These are phyloP conservation scores for Ilyonectria robusta DNA, from an alignment of 2,329 filamentous ascomycete species.

Conservation along the genomic window DNA sequence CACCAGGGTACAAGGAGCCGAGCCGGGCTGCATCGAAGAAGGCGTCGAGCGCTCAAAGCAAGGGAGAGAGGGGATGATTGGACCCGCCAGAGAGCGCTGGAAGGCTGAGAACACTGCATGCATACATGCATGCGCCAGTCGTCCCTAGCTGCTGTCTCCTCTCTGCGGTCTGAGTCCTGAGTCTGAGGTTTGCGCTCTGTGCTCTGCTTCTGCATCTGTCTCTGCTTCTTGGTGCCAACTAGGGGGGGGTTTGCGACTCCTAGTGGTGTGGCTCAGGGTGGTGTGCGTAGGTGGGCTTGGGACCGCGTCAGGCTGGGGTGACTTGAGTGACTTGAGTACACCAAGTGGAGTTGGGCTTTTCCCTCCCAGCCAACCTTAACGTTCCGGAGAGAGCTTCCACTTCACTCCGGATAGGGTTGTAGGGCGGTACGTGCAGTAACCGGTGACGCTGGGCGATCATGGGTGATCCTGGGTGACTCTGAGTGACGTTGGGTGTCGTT, in stretches of 20 bases:
- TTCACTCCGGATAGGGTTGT: not conserved
- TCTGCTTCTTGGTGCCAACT: constrained; percentile 16
- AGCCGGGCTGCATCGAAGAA: constrained; percentile 36
- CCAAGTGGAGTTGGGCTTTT: constrained; percentile 34
- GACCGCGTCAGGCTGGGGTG: constrained; percentile 39
- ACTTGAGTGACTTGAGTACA: constrained; percentile 28
- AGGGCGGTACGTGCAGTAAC: not conserved
- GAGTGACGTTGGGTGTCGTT: constrained; percentile 1
- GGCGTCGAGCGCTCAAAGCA: constrained; percentile 33
- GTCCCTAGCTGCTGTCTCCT: constrained; percentile 22
- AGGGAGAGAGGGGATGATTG: constrained; percentile 22
- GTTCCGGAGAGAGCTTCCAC: constrained; percentile 10
- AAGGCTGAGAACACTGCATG: constrained; percentile 43
- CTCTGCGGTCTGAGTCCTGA: constrained; percentile 24
- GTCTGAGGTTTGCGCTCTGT: constrained; percentile 15
- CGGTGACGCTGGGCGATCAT: not conserved
- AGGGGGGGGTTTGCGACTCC: constrained; percentile 13
- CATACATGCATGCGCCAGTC: constrained; percentile 36
- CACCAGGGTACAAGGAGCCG: constrained; percentile 43
- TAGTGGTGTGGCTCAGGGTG: constrained; percentile 35
- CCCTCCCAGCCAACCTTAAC: constrained; percentile 32
- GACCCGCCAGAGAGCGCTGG: constrained; percentile 28
- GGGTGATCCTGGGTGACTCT: not conserved
- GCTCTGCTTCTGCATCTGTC: constrained; percentile 21
- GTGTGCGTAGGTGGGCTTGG: constrained; percentile 36